These are phyloP conservation scores for Russula brevipes DNA, from an alignment of 768 basidiomycete genomes.

Conservation along the genomic window DNA sequence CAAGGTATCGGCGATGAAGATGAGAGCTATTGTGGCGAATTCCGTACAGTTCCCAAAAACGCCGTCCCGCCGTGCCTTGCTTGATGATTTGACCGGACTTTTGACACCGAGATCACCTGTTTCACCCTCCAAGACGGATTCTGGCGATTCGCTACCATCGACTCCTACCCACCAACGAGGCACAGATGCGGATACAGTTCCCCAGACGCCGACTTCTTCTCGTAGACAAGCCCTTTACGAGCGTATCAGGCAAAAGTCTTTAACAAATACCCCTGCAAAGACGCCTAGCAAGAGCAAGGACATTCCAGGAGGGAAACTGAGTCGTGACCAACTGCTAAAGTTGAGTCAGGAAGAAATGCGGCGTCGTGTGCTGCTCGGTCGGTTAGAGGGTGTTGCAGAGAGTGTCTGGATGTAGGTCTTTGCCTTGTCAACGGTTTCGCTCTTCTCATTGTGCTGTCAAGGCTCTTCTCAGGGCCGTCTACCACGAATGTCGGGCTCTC, in stretches of 20 bases:
- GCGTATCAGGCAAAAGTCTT: constrained; percentile 67
- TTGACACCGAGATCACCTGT: constrained; percentile 36
- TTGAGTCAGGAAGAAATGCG: constrained; percentile 75
- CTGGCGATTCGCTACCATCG: constrained; percentile 43
- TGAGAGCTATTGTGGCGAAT: constrained; percentile 41
- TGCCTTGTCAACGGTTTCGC: neutral
- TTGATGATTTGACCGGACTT: constrained; percentile 34
- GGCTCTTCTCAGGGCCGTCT: constrained; percentile 67
- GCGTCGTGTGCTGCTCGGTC: constrained; percentile 68
- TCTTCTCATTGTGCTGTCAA: constrained; percentile 27
- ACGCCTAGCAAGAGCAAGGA: constrained; percentile 36
- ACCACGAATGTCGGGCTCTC: constrained; percentile 50
- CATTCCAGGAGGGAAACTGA: constrained; percentile 42
- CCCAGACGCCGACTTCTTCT: constrained; percentile 67
- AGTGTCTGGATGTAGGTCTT: constrained; percentile 71
- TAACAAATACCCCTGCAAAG: constrained; percentile 65
- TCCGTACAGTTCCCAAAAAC: constrained; percentile 58
- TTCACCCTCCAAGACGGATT: constrained; percentile 23
- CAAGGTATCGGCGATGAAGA: constrained; percentile 25
- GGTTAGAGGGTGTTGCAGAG: constrained; percentile 77
- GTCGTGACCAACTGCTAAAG: constrained; percentile 62
- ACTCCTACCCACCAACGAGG: constrained; percentile 66
- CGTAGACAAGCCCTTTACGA: constrained; percentile 78
- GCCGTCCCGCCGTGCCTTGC: constrained; percentile 42
- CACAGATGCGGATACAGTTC: constrained; percentile 47